A percentile compares a stretch with the other conserved stretches of the same genome.
Conservation (phyloP, 139 green algal species). For the Ostreobium quekettii region DNA sequence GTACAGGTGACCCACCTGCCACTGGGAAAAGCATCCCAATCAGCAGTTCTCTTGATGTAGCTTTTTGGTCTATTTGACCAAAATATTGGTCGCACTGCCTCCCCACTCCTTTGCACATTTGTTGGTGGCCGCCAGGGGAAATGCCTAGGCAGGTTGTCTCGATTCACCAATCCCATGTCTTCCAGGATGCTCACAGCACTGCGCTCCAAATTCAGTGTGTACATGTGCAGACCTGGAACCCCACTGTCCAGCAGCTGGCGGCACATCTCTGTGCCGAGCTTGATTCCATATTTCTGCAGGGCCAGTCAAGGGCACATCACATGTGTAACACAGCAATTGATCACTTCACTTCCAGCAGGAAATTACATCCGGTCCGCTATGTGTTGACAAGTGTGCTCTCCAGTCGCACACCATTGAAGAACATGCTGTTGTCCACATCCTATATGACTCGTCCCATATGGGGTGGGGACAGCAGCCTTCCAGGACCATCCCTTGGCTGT, state of each 20-base stretch:
- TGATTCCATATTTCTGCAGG: constrained; percentile 78
- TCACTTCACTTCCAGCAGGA: no score
- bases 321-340: no score
- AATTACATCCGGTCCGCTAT: no score
- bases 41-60: constrained; percentile 64
- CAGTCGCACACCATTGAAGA: no score
- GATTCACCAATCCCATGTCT: constrained; percentile 59
- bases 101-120: constrained; percentile 27
- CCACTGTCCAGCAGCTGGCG: constrained; percentile 59
- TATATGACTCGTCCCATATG: no score
- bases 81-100: constrained; percentile 74
- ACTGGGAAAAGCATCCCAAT: constrained; percentile 60
- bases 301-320: no score
- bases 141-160: neutral
- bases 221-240: constrained; percentile 83
- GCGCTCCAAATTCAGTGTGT: constrained; percentile 89
- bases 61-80: constrained; percentile 67
- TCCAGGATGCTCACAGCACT: constrained; percentile 72
- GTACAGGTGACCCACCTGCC: constrained; percentile 31
- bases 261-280: constrained; percentile 86
- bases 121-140: constrained; percentile 44
- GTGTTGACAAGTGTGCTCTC: no score
- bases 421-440: no score
- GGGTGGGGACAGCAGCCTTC: no score
- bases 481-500: no score